Evolutionary conservation across 805 yeast species (phyloP), one percentile per base, ranked within the genome.

Genomic region (Candida morakotiae): DNA sequence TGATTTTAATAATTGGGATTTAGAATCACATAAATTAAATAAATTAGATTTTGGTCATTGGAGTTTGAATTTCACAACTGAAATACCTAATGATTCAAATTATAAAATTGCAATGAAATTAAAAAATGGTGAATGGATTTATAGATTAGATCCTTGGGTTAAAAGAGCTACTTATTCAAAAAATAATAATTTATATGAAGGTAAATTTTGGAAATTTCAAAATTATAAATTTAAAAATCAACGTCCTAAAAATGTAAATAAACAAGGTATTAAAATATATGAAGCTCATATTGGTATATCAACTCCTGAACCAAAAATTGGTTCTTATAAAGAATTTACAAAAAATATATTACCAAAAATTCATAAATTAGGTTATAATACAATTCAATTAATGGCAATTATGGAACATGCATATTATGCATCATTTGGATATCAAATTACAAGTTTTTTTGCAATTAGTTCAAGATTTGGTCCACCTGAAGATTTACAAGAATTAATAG

Each of bases 321-420:
- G 95, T 2, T 62, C 91, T 9, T 91, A 91, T 61, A 79, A 76
- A 46, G 94, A 91, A 57, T 91, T 91, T 58, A 83, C 96, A 10
- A 48, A 66, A 31, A 80, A 85, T 46, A 71, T 88, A 9, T 72
- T 91, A 44, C 98, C 98, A n/a, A 71, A 82, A 31, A 86, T 91
- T 48, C 79, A 79, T 48, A 77, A 82, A 44, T 71, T 89, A 42
- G 97, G 97, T 25, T 91, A 91, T 60, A 87, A 93, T 59, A 81
- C 95, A 4, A 83, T 91, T 50, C 98, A 91, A 63, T 71, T 91
- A 54, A 91, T 91, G 98, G 97, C 98, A 0, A 75, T 91, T 30
- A 91, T 91, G 98, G 98, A 91, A 62, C 98, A 91, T 58, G 98
- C 98, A 1, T 91, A 91, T 58, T 91, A 91, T 58, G 98, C 97